These are phyloP conservation scores for Gillenia trifoliata DNA, from an alignment of 306 rosid genomes.

Conservation along the genomic window DNA sequence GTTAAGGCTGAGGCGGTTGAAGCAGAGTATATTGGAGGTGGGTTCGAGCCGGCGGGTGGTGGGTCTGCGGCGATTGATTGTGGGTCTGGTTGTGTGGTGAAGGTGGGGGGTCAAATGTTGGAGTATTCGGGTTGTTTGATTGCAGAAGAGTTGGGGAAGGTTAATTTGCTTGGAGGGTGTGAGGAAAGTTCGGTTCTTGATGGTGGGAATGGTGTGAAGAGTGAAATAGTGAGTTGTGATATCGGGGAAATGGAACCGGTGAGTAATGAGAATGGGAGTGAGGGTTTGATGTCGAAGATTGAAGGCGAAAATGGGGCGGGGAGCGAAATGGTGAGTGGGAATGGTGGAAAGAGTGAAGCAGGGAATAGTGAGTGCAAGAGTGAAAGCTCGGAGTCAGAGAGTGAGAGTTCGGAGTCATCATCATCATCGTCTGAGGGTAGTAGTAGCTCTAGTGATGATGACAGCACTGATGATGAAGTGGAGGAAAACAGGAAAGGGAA, in stretches of 20 bases:
- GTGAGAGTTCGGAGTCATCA: constrained; percentile 39
- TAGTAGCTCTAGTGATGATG: constrained; percentile 20
- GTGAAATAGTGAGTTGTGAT: constrained; percentile 3
- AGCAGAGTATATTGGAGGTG: not conserved
- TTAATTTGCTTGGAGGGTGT: constrained; percentile 33
- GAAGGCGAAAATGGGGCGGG: not conserved
- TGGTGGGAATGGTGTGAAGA: constrained; percentile 15
- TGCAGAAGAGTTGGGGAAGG: constrained; percentile 46
- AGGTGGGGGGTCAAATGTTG: constrained; percentile 19
- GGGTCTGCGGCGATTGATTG: constrained; percentile 9
- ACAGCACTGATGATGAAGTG: constrained; percentile 10
- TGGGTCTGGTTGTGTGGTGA: constrained; percentile 7
- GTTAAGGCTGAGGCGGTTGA: not conserved
- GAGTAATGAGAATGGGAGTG: not conserved
- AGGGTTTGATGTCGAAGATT: not conserved
- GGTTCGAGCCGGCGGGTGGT: constrained; percentile 4
- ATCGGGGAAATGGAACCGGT: constrained; percentile 11
- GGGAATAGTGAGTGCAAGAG: not conserved
- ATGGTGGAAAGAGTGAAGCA: not conserved
- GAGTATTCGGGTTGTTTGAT: constrained; percentile 23
- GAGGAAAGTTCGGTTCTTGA: constrained; percentile 11
- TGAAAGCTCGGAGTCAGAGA: constrained; percentile 4
- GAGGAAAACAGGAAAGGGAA: constrained; percentile 8
- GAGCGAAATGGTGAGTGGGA: not conserved
- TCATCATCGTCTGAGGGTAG: constrained; percentile 32